These are phyloP conservation scores for Colletotrichum eleusines DNA, from an alignment of 2,329 filamentous ascomycete genomes.

Conservation along the genomic window DNA sequence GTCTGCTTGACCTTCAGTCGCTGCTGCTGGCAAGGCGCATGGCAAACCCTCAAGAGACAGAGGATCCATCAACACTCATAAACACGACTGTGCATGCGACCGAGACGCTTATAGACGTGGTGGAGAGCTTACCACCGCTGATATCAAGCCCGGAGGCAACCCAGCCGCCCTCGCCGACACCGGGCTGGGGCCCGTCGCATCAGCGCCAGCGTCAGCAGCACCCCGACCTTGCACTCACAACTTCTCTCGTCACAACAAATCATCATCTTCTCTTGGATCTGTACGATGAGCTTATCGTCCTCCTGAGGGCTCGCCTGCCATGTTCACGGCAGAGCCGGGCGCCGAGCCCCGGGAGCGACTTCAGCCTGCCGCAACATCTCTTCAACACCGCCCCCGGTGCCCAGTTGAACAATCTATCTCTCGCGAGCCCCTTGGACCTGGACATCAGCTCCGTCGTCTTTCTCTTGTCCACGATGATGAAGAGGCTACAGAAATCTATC, in stretches of 20 bases:
- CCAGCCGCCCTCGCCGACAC: conserved; percentile 22
- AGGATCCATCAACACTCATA: conserved; percentile 21
- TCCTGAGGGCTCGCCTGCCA: conserved; percentile 23
- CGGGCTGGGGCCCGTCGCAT: conserved; percentile 7
- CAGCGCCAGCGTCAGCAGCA: background rate
- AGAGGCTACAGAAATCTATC: conserved; percentile 32
- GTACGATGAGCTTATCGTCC: conserved; percentile 27
- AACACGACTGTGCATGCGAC: conserved; percentile 31
- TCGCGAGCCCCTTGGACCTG: conserved; percentile 29
- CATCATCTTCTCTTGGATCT: conserved; percentile 33
- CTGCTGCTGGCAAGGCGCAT: conserved; percentile 5
- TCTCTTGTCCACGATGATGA: conserved; percentile 33
- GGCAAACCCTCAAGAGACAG: conserved; percentile 7
- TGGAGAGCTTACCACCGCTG: conserved; percentile 20
- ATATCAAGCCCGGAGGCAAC: conserved; percentile 22
- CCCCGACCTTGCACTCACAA: conserved; percentile 22
- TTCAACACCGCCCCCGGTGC: conserved; percentile 11
- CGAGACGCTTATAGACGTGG: conserved; percentile 33
- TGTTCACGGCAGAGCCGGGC: conserved; percentile 31
- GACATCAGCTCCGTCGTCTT: conserved; percentile 37
- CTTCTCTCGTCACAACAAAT: conserved; percentile 33
- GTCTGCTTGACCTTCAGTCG: conserved; percentile 28
- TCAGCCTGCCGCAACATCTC: conserved; percentile 25
- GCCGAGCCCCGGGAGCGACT: conserved; percentile 29
- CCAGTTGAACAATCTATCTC: conserved; percentile 16